These are phyloP conservation scores for Skeletonema menzelii DNA, from an alignment of 108 stramenopile genomes.

Conservation along the genomic window DNA sequence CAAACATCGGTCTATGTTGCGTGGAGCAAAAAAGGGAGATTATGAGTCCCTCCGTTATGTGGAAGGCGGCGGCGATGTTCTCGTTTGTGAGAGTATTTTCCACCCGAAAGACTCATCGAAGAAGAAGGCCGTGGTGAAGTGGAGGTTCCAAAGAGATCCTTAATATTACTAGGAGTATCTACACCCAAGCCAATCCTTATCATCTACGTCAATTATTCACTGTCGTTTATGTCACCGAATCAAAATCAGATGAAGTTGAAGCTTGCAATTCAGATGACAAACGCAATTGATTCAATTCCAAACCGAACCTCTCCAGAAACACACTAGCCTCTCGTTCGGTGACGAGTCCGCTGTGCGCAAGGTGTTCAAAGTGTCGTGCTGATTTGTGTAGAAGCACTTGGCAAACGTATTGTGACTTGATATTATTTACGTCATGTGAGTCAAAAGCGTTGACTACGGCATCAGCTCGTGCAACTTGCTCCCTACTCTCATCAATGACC, in stretches of 20 bases:
- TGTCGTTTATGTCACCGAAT: not conserved
- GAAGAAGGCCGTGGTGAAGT: conserved; percentile 52
- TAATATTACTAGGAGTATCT: not conserved
- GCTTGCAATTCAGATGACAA: not conserved
- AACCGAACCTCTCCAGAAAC: conserved; percentile 6
- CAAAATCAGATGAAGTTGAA: not conserved
- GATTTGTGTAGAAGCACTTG: conserved; percentile 38
- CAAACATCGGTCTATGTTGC: conserved; percentile 34
- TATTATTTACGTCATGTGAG: conserved; percentile 23
- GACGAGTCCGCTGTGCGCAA: conserved; percentile 21
- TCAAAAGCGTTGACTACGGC: conserved; percentile 24
- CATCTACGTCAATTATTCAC: not conserved
- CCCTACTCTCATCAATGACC: conserved; percentile 31
- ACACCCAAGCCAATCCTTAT: not conserved
- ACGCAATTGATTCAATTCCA: not conserved
- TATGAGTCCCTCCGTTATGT: conserved; percentile 39
- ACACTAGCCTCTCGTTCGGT: conserved; percentile 33
- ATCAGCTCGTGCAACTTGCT: conserved; percentile 38
- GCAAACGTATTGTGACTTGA: conserved; percentile 38
- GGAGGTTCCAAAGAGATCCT: conserved; percentile 54
- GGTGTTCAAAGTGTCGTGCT: conserved; percentile 20
- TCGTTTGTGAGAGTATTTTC: conserved; percentile 43
- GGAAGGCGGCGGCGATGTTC: conserved; percentile 33
- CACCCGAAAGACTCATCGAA: conserved; percentile 32
- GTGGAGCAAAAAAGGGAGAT: conserved; percentile 42